Evolutionary conservation across 169 alveolate genomes (phyloP), one percentile per base, ranked within the genome.

Genomic region (Amoebophrya sp.): DNA sequence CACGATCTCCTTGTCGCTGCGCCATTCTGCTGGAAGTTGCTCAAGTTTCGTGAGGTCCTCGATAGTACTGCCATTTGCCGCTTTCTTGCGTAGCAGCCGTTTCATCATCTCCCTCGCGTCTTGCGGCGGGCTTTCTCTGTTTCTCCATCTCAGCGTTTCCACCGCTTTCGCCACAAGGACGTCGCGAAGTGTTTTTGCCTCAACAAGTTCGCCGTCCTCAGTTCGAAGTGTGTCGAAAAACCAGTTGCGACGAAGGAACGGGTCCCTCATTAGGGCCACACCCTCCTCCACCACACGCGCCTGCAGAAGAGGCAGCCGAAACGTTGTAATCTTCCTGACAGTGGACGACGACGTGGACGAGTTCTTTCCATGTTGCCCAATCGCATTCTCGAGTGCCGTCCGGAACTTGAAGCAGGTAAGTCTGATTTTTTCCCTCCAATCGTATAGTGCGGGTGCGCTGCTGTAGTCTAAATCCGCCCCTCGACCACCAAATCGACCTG

Each of bases 251-350:
- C 66, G 66, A 47, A 47, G 66, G 66, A 12, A 47, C 66, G 66
- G 66, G 66, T 47, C 66, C 66, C 66, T 47, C 66, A 47, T 47
- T 47, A 47, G 66, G 7, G 66, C 66, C 66, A 47, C 66, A 47
- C 66, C 66, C 66, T 47, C 66, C 66, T 47, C 66, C 66, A 47
- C 66, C 66, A 47, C 66, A 47, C 66, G 66, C 66, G 66, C 66
- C 66, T 47, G 66, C 66, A 18, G 29, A 18, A 47, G 66, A 47
- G 66, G 66, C 66, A 47, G 66, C 66, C 66, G 66, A 47, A 47
- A 47, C 66, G 66, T 47, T n/a, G n/a, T n/a, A 47, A 47, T 47
- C 66, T 47, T 47, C 66, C 66, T 47, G 7, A 47, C 66, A 47
- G 66, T 47, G 66, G 66, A 47, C 66, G 66, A 47, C 66, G 66